phyloP scores from a whole-genome alignment of 2,329 filamentous ascomycete species.

The Aspergillus transmontanensis region DNA sequence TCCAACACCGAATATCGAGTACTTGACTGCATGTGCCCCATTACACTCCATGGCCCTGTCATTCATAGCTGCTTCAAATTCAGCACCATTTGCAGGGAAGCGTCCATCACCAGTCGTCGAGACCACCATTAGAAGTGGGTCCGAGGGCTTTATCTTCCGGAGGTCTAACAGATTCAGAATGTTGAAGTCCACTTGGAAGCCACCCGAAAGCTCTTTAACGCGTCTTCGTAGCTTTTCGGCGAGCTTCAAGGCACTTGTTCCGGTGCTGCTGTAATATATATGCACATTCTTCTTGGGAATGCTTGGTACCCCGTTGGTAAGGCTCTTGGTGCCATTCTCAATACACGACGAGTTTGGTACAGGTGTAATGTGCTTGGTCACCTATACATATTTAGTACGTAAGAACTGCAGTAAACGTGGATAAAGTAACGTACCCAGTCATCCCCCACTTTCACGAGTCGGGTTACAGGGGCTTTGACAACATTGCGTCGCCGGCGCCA shows the following conservation, averaged over 20 bases:
- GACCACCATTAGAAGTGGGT: background rate
- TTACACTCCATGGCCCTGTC: background rate
- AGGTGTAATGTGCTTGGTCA: background rate
- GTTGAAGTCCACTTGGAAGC: background rate
- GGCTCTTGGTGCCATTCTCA: background rate
- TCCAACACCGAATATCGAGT: constrained; percentile 3
- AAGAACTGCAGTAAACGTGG: no score
- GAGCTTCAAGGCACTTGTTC: background rate
- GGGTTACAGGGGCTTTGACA: background rate
- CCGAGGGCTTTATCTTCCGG: background rate
- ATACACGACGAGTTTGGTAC: background rate
- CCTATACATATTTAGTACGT: background rate
- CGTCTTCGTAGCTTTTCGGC: background rate
- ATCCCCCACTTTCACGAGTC: background rate
- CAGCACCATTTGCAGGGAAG: background rate
- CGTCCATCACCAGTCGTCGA: constrained; percentile 1
- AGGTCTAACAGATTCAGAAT: constrained; percentile 1
- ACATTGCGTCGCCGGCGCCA: constrained; percentile 2
- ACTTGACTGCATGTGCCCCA: background rate
- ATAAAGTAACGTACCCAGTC: background rate
- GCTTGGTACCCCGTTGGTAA: background rate
- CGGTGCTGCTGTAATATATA: constrained; percentile 6
- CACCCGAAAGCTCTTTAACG: background rate
- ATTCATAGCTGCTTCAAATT: background rate
- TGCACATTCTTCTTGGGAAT: background rate